phyloP scores from a whole-genome alignment of 2,329 filamentous ascomycete genomes.

The Apiospora kogelbergensis region DNA sequence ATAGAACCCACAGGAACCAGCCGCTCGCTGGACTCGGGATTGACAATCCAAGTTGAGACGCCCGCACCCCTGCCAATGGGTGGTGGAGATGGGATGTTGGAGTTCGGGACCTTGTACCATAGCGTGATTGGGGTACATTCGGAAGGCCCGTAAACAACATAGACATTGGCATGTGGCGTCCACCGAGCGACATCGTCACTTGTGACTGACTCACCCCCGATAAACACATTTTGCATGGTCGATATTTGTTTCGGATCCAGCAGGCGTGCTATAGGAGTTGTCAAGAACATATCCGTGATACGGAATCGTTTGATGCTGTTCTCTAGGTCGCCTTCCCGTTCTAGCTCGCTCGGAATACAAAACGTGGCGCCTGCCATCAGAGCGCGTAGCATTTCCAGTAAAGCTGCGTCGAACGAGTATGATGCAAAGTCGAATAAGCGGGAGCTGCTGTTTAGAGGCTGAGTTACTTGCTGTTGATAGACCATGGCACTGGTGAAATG shows the following conservation, averaged over 20 bases:
- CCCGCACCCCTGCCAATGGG: neutral
- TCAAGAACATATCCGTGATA: neutral
- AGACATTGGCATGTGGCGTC: neutral
- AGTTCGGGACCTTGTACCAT: neutral
- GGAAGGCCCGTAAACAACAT: neutral
- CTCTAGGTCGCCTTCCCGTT: neutral
- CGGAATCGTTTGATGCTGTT: neutral
- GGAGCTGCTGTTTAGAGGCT: neutral
- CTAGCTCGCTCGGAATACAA: slow-evolving; percentile 29
- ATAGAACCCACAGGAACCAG: neutral
- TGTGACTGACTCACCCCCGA: neutral
- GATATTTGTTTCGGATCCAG: neutral
- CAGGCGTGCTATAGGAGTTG: neutral
- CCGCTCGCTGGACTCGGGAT: neutral
- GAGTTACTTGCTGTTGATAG: slow-evolving; percentile 12
- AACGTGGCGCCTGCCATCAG: slow-evolving; percentile 22
- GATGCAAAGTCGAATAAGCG: slow-evolving; percentile 22
- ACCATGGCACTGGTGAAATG: slow-evolving; percentile 16
- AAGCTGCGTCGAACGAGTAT: slow-evolving; percentile 38
- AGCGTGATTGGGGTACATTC: neutral
- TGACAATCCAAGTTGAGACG: neutral
- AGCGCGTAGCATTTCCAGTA: slow-evolving; percentile 35
- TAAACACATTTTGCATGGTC: neutral
- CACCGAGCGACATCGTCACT: neutral
- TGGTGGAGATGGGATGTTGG: neutral